These are phyloP conservation scores for Eutypella sp. DNA, from an alignment of 2,329 filamentous ascomycete genomes.

Conservation along the genomic window DNA sequence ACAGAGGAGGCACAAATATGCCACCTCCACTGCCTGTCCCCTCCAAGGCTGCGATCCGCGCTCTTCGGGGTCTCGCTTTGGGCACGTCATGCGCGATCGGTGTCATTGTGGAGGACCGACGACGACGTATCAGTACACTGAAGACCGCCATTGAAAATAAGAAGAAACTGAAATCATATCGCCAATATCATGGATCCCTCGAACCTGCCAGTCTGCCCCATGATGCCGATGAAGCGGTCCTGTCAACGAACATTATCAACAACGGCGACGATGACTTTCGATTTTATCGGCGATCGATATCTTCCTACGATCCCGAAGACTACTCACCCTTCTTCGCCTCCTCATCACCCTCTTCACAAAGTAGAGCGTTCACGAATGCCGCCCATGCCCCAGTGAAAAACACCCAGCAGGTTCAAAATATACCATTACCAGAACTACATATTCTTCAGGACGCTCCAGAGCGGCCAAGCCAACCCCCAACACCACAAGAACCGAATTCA, in stretches of 20 bases:
- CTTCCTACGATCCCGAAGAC: too few relatives aligned
- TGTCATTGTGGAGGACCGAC: slow-evolving; percentile 51
- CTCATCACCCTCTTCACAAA: too few relatives aligned
- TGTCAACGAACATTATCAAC: slow-evolving; percentile 6
- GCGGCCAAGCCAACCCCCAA: neutral
- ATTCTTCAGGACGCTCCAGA: neutral
- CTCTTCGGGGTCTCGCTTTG: slow-evolving; percentile 50
- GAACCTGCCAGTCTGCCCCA: slow-evolving; percentile 8
- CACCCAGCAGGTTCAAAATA: neutral
- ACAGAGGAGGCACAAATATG: slow-evolving; percentile 28
- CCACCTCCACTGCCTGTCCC: slow-evolving; percentile 43
- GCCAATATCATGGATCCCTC: slow-evolving; percentile 20
- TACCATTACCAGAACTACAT: neutral
- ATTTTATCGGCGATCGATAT: too few relatives aligned
- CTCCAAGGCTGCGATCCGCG: slow-evolving; percentile 50
- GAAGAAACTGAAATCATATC: slow-evolving; percentile 41
- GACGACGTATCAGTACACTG: slow-evolving; percentile 48
- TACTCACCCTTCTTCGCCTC: too few relatives aligned
- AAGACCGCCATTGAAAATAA: slow-evolving; percentile 48
- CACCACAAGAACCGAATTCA: neutral
- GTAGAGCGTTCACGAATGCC: too few relatives aligned
- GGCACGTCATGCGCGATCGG: slow-evolving; percentile 54
- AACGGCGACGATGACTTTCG: slow-evolving; percentile 8
- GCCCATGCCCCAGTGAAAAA: neutral
- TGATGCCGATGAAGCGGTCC: slow-evolving; percentile 11